Conservation (phyloP, 768 basidiomycete species). For the Lactifluus pinguis region DNA sequence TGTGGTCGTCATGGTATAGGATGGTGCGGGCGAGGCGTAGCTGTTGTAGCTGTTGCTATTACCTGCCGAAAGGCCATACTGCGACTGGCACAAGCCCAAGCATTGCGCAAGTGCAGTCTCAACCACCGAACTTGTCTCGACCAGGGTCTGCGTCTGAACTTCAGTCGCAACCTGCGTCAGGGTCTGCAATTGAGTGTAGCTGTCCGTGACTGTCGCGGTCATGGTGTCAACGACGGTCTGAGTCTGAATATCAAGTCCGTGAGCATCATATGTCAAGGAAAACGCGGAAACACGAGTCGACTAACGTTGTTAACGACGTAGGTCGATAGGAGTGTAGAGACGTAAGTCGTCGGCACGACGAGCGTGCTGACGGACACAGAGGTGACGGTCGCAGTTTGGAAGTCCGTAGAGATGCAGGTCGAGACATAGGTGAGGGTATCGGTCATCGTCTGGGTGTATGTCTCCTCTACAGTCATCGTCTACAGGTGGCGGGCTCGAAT, state of each 20-base stretch:
- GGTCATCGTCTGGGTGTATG: conserved; percentile 30
- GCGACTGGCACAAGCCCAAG: conserved; percentile 50
- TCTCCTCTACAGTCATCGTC: conserved; percentile 49
- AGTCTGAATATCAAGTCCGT: conserved; percentile 32
- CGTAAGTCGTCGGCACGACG: conserved; percentile 48
- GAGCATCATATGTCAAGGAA: not conserved
- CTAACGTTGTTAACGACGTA: conserved; percentile 47
- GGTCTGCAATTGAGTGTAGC: conserved; percentile 41
- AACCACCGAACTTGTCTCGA: conserved; percentile 35
- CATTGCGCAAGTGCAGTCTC: conserved; percentile 48
- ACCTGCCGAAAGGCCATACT: conserved; percentile 42
- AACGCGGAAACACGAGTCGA: not conserved
- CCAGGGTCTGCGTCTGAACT: conserved; percentile 36
- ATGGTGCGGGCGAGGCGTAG: conserved; percentile 24
- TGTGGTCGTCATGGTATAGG: conserved; percentile 18
- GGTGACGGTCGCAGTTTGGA: conserved; percentile 38
- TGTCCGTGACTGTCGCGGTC: conserved; percentile 42
- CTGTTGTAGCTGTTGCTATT: conserved; percentile 44
- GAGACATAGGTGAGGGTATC: conserved; percentile 29
- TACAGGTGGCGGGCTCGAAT: conserved; percentile 19
- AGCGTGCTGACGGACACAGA: conserved; percentile 43
- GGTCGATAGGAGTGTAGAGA: conserved; percentile 46
- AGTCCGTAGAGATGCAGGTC: conserved; percentile 41
- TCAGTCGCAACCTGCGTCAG: conserved; percentile 28
- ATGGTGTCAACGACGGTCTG: conserved; percentile 49